These are phyloP conservation scores for Orbilia javanica DNA, from an alignment of 2,329 filamentous ascomycete species.

Conservation along the genomic window DNA sequence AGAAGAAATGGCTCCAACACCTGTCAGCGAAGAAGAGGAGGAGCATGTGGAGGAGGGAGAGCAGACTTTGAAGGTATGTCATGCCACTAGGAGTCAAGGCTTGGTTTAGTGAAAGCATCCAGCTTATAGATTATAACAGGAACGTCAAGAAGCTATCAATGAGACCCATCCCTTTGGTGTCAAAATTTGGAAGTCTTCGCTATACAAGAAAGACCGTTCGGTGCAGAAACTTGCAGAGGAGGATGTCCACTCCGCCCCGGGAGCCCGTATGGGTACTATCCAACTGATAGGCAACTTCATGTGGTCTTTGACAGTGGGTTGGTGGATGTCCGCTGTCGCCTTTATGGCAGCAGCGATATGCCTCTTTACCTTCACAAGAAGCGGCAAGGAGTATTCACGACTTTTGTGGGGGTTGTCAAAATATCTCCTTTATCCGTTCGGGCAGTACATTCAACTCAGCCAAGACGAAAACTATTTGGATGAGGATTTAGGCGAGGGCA, in stretches of 20 bases:
- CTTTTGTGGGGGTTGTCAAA: conserved; percentile 85
- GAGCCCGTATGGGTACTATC: conserved; percentile 85
- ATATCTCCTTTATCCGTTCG: conserved; percentile 96
- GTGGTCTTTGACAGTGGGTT: conserved; percentile 93
- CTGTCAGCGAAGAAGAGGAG: conserved; percentile 44
- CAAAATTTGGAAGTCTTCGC: conserved; percentile 95
- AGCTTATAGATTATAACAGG: conserved; percentile 67
- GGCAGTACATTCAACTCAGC: conserved; percentile 92
- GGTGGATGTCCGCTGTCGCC: conserved; percentile 89
- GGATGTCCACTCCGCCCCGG: conserved; percentile 95
- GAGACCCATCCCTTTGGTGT: conserved; percentile 99
- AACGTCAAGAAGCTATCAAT: conserved; percentile 97
- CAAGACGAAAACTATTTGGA: conserved; percentile 94
- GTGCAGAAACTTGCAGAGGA: conserved; percentile 96
- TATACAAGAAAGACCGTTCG: conserved; percentile 97
- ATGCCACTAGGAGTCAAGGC: not conserved
- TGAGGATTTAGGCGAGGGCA: conserved; percentile 93
- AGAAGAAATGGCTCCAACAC: conserved; percentile 35
- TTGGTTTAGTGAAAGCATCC: not conserved
- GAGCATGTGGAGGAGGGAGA: conserved; percentile 44
- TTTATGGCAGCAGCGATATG: conserved; percentile 81
- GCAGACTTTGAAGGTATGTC: conserved; percentile 44
- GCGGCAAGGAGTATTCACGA: conserved; percentile 85
- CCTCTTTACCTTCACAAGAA: conserved; percentile 80
- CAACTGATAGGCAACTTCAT: conserved; percentile 87